phyloP scores from a whole-genome alignment of 106 monocot genomes.

The Apostasia shenzhenica region DNA sequence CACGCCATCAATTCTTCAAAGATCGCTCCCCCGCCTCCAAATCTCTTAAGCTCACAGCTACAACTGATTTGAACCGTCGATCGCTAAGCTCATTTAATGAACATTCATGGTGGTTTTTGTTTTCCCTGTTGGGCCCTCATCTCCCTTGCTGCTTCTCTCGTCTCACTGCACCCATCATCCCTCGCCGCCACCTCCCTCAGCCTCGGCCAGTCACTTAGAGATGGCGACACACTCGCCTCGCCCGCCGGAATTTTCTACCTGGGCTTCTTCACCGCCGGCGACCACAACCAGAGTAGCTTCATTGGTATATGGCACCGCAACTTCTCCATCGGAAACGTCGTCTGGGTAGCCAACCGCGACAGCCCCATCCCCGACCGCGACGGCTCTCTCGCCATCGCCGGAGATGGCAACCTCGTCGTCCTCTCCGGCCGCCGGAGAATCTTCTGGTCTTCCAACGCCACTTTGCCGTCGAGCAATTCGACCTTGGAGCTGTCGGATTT shows the following conservation, averaged over 20 bases:
- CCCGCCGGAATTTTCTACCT: constrained; percentile 19
- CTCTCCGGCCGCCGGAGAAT: background rate
- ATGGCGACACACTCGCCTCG: constrained; percentile 17
- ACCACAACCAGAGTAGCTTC: constrained; percentile 11
- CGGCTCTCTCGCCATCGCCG: background rate
- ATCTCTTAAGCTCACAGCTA: no score
- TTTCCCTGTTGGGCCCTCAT: background rate
- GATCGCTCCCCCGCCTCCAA: no score
- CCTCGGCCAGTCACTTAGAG: constrained; percentile 1
- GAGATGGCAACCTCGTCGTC: constrained; percentile 18
- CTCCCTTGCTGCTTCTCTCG: background rate
- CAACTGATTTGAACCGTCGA: no score
- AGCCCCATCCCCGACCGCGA: constrained; percentile 12
- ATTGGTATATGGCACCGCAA: constrained; percentile 36
- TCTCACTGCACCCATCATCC: constrained; percentile 3
- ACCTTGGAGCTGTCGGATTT: background rate
- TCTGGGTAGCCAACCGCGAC: constrained; percentile 36
- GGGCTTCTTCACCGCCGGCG: constrained; percentile 36
- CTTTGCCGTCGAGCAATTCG: background rate
- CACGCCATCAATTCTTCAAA: no score
- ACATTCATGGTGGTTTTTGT: no score
- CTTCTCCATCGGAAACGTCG: constrained; percentile 4
- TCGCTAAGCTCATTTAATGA: no score
- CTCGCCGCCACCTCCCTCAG: constrained; percentile 3
- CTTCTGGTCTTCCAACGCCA: constrained; percentile 4